These are phyloP conservation scores for Solanum microdontum DNA, from an alignment of 257 asterid species.

Conservation along the genomic window DNA sequence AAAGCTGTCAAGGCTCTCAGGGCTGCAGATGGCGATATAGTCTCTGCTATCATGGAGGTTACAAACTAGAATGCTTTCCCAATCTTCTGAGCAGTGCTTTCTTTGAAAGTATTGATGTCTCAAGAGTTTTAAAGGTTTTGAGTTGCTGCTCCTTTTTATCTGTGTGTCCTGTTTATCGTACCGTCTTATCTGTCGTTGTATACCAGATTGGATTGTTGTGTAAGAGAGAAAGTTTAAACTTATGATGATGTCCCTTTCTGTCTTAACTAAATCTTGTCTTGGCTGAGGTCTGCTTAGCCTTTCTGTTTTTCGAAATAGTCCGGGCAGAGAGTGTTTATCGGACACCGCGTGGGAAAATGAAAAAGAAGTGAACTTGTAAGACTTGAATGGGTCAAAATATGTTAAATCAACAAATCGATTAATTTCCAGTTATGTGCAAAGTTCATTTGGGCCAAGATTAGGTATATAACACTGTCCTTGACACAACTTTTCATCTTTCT, in stretches of 20 bases:
- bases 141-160: background rate
- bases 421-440: background rate
- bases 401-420: background rate
- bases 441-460: background rate
- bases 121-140: background rate
- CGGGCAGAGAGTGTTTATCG: background rate
- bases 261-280: background rate
- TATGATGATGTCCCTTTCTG: background rate
- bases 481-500: background rate
- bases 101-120: background rate
- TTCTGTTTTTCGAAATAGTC: background rate
- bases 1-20: conserved; percentile 42
- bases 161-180: background rate
- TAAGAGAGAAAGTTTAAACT: background rate
- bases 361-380: background rate
- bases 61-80: conserved; percentile 24
- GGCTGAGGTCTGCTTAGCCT: background rate
- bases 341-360: background rate
- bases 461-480: background rate
- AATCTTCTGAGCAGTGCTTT: background rate
- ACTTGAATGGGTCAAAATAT: background rate
- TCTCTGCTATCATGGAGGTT: conserved; percentile 57
- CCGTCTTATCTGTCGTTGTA: background rate
- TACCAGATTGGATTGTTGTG: conserved; percentile 1
- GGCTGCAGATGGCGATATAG: conserved; percentile 47